These are phyloP conservation scores for Trichocomaceae sp. DNA, from an alignment of 2,329 filamentous ascomycete species.

Conservation along the genomic window DNA sequence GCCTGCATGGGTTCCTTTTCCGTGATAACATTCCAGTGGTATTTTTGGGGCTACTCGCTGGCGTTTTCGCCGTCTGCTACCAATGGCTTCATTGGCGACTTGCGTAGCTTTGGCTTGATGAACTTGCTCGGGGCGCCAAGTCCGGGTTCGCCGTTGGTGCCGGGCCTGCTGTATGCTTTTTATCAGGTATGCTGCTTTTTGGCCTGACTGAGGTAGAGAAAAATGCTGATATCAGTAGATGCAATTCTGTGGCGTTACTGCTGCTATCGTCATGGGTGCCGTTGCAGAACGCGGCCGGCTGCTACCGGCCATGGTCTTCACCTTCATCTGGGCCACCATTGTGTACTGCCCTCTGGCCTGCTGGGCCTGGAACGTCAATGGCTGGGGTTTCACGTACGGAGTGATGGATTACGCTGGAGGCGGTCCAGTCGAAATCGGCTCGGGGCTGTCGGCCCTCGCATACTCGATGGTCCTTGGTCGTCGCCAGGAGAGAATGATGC, in stretches of 20 bases:
- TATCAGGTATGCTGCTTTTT: conserved; percentile 69
- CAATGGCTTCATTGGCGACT: conserved; percentile 86
- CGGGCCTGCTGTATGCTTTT: conserved; percentile 86
- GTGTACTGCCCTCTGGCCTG: conserved; percentile 96
- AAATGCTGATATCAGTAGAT: conserved; percentile 50
- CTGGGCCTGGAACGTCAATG: conserved; percentile 94
- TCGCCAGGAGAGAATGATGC: conserved; percentile 98
- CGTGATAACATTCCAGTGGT: conserved; percentile 96
- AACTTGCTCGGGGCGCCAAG: conserved; percentile 79
- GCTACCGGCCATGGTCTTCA: conserved; percentile 89
- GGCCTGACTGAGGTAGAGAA: background rate
- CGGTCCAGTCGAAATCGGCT: conserved; percentile 93
- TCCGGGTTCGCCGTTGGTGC: conserved; percentile 78
- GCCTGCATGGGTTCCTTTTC: conserved; percentile 91
- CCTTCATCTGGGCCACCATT: conserved; percentile 91
- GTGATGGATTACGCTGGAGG: conserved; percentile 95
- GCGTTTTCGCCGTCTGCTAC: conserved; percentile 77
- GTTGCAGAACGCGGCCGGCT: conserved; percentile 91
- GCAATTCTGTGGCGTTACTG: conserved; percentile 95
- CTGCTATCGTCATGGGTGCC: conserved; percentile 82
- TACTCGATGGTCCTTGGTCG: conserved; percentile 95
- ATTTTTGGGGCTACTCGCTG: conserved; percentile 97
- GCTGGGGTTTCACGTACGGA: conserved; percentile 85
- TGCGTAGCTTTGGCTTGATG: conserved; percentile 81
- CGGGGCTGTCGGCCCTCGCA: conserved; percentile 84